Percentiles rank a stretch among this genome's conserved stretches.
phyloP scores from a whole-genome alignment of 176 grass and related monocot species.

The Secale cereale region DNA sequence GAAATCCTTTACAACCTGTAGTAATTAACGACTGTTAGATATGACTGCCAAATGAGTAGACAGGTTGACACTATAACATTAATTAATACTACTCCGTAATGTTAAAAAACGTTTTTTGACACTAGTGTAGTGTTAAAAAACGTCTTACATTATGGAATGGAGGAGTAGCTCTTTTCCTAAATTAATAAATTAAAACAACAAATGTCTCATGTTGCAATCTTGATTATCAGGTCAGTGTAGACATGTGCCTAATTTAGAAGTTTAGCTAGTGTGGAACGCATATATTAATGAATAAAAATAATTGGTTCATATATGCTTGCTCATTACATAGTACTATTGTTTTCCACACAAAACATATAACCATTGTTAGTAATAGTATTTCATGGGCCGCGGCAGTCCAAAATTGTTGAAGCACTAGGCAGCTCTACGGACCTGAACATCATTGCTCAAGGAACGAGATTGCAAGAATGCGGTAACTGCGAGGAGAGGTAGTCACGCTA shows the following conservation, averaged over 20 bases:
- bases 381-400: background rate
- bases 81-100: too few species aligned
- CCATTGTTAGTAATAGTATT: background rate
- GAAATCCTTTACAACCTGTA: fast-evolving
- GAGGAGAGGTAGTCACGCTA: background rate
- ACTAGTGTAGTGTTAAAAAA: too few species aligned
- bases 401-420: background rate
- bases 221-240: too few species aligned
- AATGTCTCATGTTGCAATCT: background rate
- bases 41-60: background rate
- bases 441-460: too few species aligned
- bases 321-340: too few species aligned
- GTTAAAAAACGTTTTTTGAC: too few species aligned
- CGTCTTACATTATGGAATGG: too few species aligned
- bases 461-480: background rate
- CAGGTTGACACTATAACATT: background rate
- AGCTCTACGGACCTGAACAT: too few species aligned
- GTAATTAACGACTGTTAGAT: background rate
- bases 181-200: background rate
- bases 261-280: background rate
- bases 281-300: background rate
- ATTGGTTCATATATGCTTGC: background rate
- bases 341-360: background rate
- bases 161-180: too few species aligned
- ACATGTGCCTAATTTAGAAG: background rate